These are phyloP conservation scores for Capillidium rhysosporum DNA, from an alignment of 371 early-diverging fungal species.

Conservation along the genomic window DNA sequence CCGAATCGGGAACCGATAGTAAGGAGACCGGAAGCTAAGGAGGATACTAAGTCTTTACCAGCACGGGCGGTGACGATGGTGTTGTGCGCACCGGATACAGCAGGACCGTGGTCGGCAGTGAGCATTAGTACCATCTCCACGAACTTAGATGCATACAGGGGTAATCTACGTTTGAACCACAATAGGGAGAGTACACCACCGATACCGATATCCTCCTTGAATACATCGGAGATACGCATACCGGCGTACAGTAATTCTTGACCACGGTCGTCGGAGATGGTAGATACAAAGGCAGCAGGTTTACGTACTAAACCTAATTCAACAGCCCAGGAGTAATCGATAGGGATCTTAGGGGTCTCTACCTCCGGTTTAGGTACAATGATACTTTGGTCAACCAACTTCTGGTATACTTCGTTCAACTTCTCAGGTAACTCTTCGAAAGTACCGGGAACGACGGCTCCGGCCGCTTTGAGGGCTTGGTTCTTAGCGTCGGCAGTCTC, in stretches of 20 bases:
- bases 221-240: slow-evolving; percentile 93
- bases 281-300: slow-evolving; percentile 93
- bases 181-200: slow-evolving; percentile 90
- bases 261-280: slow-evolving; percentile 96
- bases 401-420: slow-evolving; percentile 50
- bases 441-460: slow-evolving; percentile 83
- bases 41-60: slow-evolving; percentile 90
- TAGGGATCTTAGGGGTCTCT: slow-evolving; percentile 94
- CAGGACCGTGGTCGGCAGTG: slow-evolving; percentile 97
- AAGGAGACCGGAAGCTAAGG: slow-evolving; percentile 80
- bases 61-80: slow-evolving; percentile 97
- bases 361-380: slow-evolving; percentile 65
- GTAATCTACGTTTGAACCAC: slow-evolving; percentile 96
- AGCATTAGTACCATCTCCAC: slow-evolving; percentile 98
- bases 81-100: slow-evolving; percentile 89
- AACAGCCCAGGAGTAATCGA: slow-evolving; percentile 97
- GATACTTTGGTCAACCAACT: slow-evolving; percentile 48
- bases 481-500: slow-evolving; percentile 98
- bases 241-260: slow-evolving; percentile 96
- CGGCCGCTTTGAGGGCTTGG: slow-evolving; percentile 64
- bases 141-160: slow-evolving; percentile 85
- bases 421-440: slow-evolving; percentile 84
- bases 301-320: slow-evolving; percentile 96
- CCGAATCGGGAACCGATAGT: slow-evolving; percentile 93
- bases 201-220: slow-evolving; percentile 93